Base-by-base conservation (phyloP, 768 basidiomycete species). In the Termitomyces sp. region DNA sequence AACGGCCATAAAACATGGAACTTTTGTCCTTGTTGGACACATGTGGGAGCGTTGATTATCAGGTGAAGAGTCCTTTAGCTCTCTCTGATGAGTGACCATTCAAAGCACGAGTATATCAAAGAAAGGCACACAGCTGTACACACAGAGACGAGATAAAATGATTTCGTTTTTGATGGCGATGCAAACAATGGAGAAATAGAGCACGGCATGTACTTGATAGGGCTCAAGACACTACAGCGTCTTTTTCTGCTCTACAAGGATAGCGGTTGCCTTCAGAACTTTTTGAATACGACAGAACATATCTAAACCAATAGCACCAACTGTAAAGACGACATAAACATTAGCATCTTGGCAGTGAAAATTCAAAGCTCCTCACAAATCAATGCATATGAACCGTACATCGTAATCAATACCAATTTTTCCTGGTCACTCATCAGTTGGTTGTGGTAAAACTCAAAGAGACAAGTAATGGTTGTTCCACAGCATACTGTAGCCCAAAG, bases 271-370 rank as follows among this genome's bases (percentile, higher is more conserved):
- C 16, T 5, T 29, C 27, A 66, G 36, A 29, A 58, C 51, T 16
- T 56, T 62, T 53, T 62, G 29, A 43, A 66, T 66, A 32, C 65
- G 57, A 16, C 59, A 59, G 52, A 63, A 64, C 65, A 66, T 64
- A 41, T 66, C 65, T 29, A 47, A 46, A 34, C 60, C 65, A 24
- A 66, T 62, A 18, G 43, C 39, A 44, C 55, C 59, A 47, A 66
- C 65, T 66, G 29, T 9, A 20, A 34, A 37, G 8, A 37, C 3
- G 26, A 13, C 16, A 39, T 52, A 20, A 39, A 27, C 13, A 52
- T 52, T 37, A n/a, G 18, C 37, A 29, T 20, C 5, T n/a, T 29
- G 18, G 18, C 27, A 20, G 16, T 39, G 36, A 49, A 18, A 41
- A 22, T 10, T 9, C 42, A 39, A 22, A 37, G 32, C 34, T 27